phyloP scores from a whole-genome alignment of 225 moss, liverwort and hornwort species.

The Straminergon stramineum region DNA sequence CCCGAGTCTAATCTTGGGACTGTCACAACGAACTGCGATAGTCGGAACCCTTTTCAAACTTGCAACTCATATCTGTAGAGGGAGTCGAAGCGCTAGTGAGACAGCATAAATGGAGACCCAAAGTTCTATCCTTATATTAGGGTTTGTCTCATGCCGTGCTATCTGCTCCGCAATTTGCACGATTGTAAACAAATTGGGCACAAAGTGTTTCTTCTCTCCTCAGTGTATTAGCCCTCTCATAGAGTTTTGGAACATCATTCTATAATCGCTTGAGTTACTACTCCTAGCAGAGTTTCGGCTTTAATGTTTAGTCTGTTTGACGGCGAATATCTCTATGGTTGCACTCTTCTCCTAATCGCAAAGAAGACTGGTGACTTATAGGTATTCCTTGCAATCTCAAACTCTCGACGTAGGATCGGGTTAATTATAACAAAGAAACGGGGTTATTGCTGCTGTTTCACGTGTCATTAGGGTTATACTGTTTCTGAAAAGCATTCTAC shows the following conservation, averaged over 20 bases:
- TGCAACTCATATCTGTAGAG: not conserved
- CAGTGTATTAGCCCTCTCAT: too few species aligned
- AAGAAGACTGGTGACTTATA: not conserved
- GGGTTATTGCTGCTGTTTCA: not conserved
- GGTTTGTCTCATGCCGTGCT: too few species aligned
- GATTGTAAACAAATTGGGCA: not conserved
- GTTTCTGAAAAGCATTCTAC: not conserved
- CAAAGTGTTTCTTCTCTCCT: not conserved
- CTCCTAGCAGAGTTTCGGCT: not conserved
- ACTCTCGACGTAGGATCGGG: too few species aligned
- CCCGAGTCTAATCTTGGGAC: not conserved
- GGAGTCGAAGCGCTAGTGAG: not conserved
- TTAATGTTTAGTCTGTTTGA: not conserved
- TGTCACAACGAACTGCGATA: not conserved
- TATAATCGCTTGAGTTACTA: not conserved
- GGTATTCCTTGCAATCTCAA: not conserved
- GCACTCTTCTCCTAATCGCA: not conserved
- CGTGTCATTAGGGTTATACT: not conserved
- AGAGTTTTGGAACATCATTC: not conserved
- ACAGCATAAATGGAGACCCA: not conserved
- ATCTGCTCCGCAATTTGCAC: not conserved
- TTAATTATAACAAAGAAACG: not conserved
- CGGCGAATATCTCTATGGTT: not conserved
- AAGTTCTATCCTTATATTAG: too few species aligned
- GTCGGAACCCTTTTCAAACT: not conserved